phyloP scores from a whole-genome alignment of 108 stramenopile species.

The Ochromonas danica region DNA sequence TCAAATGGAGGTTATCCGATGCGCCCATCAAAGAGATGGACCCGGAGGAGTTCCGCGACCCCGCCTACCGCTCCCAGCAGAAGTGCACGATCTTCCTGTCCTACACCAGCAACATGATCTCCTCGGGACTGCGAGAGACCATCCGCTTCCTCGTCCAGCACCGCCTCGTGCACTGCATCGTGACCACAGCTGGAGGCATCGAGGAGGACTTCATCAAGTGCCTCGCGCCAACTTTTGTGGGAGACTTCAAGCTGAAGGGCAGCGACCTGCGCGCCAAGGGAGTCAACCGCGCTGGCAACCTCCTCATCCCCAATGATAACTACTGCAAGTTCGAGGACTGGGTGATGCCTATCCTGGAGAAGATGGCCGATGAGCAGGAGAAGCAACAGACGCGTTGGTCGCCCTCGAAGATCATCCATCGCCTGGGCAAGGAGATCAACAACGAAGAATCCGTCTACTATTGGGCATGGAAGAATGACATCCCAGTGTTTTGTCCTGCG shows the following conservation, averaged over 20 bases:
- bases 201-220: conserved; percentile 99
- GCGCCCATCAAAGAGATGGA: conserved; percentile 68
- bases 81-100: conserved; percentile 87
- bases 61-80: conserved; percentile 59
- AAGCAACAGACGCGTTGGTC: conserved; percentile 73
- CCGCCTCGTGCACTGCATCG: conserved; percentile 86
- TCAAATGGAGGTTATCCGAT: conserved; percentile 83
- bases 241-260: conserved; percentile 84
- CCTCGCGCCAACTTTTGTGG: conserved; percentile 90
- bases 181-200: conserved; percentile 96
- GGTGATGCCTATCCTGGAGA: conserved; percentile 80
- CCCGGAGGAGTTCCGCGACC: conserved; percentile 67
- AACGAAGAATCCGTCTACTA: conserved; percentile 88
- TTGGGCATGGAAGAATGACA: conserved; percentile 92
- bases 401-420: conserved; percentile 87
- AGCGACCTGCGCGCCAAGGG: conserved; percentile 82
- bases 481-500: conserved; percentile 98
- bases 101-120: conserved; percentile 97
- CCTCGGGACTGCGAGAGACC: conserved; percentile 93
- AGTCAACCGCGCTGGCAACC: conserved; percentile 93
- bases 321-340: conserved; percentile 99
- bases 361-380: conserved; percentile 97
- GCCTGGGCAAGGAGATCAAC: conserved; percentile 89
- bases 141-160: conserved; percentile 86
- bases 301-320: conserved; percentile 92